Evolutionary conservation across 257 asterid genomes (phyloP).

Genomic region (Anisodus tanguticus): DNA sequence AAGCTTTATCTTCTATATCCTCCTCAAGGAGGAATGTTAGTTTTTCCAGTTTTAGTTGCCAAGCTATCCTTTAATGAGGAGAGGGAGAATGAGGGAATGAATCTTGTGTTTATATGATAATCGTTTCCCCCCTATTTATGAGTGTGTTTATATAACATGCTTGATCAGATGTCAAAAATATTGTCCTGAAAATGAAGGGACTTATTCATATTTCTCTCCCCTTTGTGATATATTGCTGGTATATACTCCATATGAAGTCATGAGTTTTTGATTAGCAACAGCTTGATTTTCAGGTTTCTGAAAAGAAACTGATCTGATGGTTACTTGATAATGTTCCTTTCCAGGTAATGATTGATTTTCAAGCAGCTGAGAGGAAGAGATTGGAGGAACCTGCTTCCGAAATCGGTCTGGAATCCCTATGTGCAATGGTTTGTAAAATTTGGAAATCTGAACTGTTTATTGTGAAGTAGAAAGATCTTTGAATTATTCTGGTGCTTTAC

Average conservation of each 20-base stretch:
- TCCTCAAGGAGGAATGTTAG: background rate
- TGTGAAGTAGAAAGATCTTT: constrained; percentile 8
- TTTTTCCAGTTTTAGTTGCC: background rate
- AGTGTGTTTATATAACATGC: background rate
- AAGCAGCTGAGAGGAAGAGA: constrained; percentile 92
- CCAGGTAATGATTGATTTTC: constrained; percentile 99
- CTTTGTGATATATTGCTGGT: background rate
- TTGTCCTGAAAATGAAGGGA: background rate
- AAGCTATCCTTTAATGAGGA: background rate
- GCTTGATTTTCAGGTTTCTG: background rate
- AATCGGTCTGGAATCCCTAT: constrained; percentile 91
- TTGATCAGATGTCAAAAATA: background rate
- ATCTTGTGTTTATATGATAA: background rate
- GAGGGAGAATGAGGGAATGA: background rate
- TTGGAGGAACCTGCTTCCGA: constrained; percentile 98
- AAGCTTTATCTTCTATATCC: background rate
- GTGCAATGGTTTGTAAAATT: constrained; percentile 77
- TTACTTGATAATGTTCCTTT: constrained; percentile 30
- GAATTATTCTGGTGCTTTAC: background rate
- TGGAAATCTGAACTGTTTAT: constrained; percentile 30
- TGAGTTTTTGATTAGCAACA: constrained; percentile 1
- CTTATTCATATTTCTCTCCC: background rate
- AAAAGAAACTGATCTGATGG: background rate
- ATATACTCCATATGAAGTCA: background rate
- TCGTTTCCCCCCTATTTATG: constrained; percentile 8